Base-by-base conservation (phyloP, 2,329 filamentous ascomycete genomes). In the Aspergillus ochraceoroseus region DNA sequence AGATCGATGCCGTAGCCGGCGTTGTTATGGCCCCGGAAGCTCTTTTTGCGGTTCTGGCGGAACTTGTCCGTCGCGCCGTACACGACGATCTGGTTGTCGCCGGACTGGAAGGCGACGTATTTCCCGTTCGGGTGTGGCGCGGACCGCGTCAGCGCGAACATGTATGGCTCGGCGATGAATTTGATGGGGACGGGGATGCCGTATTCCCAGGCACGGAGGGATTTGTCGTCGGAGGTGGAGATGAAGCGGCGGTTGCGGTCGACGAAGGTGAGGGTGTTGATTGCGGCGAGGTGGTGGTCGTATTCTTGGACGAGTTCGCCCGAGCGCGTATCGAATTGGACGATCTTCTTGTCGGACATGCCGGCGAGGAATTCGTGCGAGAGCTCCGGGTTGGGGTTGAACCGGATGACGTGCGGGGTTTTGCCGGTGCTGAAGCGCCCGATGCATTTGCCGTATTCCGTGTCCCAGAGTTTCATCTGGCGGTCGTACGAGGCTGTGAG, bases 311-410 rank as follows among this genome's bases (percentile, higher is more conserved):
- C 85, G 43, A 92, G 76, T 56, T 94, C 81, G 52, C 79, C 80
- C 5, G 82, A 81, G 18, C 94, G 79, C 2, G 82, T 89, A 65
- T 98, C 92, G 66, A 94, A 98, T 61, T 98, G 92, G 28, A 98
- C 77, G 54, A 98, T 98, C 73, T 95, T 95, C 74, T 98, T 98
- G 67, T 98, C 90, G 25, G 87, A 92, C 87, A 96, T 94, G 57
- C 92, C 92, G 1, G 88, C 89, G 41, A 98, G 69, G 66, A 98
- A 98, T 64, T 96, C 90, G 62, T 92, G 84, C 6, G 82, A 79
- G 51, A 83, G 80, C 38, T 85, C 81, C 0, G 76, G 71, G 33
- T 81, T 79, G 0, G 90, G 89, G 66, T 96, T 94, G 75, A 96
- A 96, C 53, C 86, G 83, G 53, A 98, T 75, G 37, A 95, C 89